Base-by-base conservation (phyloP, 805 yeast species). In the Zygoascus tannicola region DNA sequence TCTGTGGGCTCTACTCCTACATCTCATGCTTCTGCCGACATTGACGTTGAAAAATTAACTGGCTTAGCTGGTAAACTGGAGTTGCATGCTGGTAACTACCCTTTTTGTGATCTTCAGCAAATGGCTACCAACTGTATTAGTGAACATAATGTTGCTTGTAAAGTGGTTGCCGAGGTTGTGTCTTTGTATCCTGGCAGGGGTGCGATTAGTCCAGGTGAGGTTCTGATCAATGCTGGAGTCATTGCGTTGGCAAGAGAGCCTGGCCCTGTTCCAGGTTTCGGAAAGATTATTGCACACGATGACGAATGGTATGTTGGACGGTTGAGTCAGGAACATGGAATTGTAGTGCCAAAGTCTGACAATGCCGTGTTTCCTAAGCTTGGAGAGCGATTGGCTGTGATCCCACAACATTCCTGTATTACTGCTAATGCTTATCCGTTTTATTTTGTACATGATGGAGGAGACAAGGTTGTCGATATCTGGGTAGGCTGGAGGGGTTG, bases 1-100 rank as follows among this genome's bases (percentile, higher is more conserved):
- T 81, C 90, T 0, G 83, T 82, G 20, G 94, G 94, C 19, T 87
- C 92, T 1, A 81, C 94, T 0, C 92, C 92, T 37, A 83, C 90
- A 0, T 76, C 83, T 4, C 85, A 80, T 55, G 74, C 84, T 0
- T 66, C 78, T 21, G 48, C 40, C 18, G 26, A 26, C 10, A 32
- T 55, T 5, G 54, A 53, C 26, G 16, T 32, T 15, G 20, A 43
- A 8, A 38, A 39, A 12, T 26, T 50, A 15, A 32, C 34, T 2
- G 32, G 38, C 32, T 40, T 52, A 32, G 35, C 41, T 14, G 56
- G 78, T 3, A 54, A 57, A 1, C 61, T 83, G 33, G 92, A 83
- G 56, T 57, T 83, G 15, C 94, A 83, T 57, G 88, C 90, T n/a
- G 94, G 94, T 10, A 82, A 83, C 56, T 83, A 80, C 55, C 72